Evolutionary conservation across 371 early-diverging fungal genomes (phyloP), one percentile per base, ranked within the genome.

Genomic region (Umbelopsis sp.): DNA sequence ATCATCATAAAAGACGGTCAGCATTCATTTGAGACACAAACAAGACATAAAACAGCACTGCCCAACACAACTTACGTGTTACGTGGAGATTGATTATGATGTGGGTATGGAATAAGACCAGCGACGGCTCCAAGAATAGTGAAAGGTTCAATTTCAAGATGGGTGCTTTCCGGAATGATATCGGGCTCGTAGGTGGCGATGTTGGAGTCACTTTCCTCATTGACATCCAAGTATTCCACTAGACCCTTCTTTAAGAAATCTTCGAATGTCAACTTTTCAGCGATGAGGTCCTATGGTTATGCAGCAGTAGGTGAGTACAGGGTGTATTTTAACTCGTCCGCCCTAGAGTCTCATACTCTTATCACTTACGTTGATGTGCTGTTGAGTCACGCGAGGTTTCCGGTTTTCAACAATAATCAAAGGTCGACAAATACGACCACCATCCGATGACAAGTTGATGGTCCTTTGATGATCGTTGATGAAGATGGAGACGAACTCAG

Each of bases 31-130:
- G 29, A 20, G 35, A 50, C 35, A 46, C 8, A 18, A 37, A 67
- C 44, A 12, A 53, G 41, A 14, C 11, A 20, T 44, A n/a, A n/a
- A 44, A n/a, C 29, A 38, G 1, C 32, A 10, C 4, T 44, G 41
- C 14, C 29, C 22, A 22, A 48, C 1, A 14, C 41, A 6, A 72
- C 74, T 75, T 92, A 96, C 38, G 99, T 99, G 85, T 99, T 99
- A 86, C 99, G 94, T 38, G 99, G 99, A 65, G 96, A 95, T 82
- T 99, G 99, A 84, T 99, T 99, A 85, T 99, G 99, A 86, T 99
- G 97, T 38, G 99, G 99, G 83, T 96, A 99, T 50, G 99, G 99
- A 89, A 99, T 99, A 48, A 99, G 82, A 4, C 99, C 98, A 11
- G 99, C 99, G 8, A 98, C 97, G 53, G 97, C 97, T 67, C 99